Evolutionary conservation across 441 rosid species (phyloP), one percentile per base, ranked within the genome.

Genomic region (Euphorbia schlechtendalii): DNA sequence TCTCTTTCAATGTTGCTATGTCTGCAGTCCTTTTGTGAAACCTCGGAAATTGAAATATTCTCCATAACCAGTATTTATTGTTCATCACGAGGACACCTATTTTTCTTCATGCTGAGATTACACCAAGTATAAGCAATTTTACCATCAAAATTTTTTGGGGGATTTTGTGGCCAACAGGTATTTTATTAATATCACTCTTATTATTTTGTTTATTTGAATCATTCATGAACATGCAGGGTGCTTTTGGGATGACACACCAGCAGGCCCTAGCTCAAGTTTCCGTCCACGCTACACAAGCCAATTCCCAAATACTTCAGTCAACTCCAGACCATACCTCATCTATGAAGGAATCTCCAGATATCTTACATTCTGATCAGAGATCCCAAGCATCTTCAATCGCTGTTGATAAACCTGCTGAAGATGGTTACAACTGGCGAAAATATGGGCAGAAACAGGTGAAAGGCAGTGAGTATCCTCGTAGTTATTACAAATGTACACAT

Each of bases 191-290:
- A 38, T 63, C 53, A 25, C n/a, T 5, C 0, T 14, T 32, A 32
- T 32, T 32, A 32, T 32, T 10, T 32, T 28, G 32, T 60, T 71
- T 65, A 36, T 59, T 68, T 18, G 2, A 12, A 22, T 27, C 2
- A 48, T 68, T 66, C 46, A 41, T 49, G 69, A 67, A 48, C 21
- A 21, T 75, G 51, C 59, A 92, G 98, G 87, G 90, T 65, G 41
- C 84, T 49, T 85, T 80, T 65, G 90, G 97, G 56, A 84, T 86
- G 88, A 81, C 89, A 12, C 92, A 86, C 80, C 94, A 88, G 74
- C 88, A 92, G 78, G 94, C 88, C 59, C 74, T 83, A n/a, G 90
- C 90, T 3, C 98, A 86, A 77, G 85, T 92, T 28, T 84, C 91
- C 34, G 88, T 92, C 49, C 91, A 84, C 73, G 86, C 91, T 45